Evolutionary conservation across 2,329 filamentous ascomycete species (phyloP), one percentile per base, ranked within the genome.

Genomic region (Colletotrichum scovillei): DNA sequence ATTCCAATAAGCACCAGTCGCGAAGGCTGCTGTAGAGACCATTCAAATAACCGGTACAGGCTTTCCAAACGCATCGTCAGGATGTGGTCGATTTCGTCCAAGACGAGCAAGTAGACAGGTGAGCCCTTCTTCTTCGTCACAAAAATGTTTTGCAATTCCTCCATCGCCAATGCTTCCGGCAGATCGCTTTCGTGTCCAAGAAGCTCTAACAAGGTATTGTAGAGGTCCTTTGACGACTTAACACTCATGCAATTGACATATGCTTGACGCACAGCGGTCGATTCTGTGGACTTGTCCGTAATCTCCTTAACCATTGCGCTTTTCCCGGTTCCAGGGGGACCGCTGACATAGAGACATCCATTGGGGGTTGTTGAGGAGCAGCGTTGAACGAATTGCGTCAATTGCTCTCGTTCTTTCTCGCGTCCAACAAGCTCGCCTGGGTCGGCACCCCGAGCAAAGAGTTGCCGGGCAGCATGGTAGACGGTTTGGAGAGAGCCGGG

Each of bases 191-290:
- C 87, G 68, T 92, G 87, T 14, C 88, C 88, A 69, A 92, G 86
- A 55, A 96, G 90, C 67, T 94, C 92, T 14, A 96, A 84, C 22
- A 99, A 86, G 24, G 92, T 95, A 75, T 89, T 88, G 82, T 97
- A 97, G 26, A 99, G 88, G 80, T 98, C 95, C 76, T 91, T 92
- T 2, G 95, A 94, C 42, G 92, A 94, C 79, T 97, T 97, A 83
- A 98, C 92, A 83, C 95, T 98, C 92, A 98, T 98, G 84, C 97
- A 99, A 81, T 99, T 99, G 87, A 99, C 89, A 79, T 95, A 96
- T 2, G 92, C 92, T 66, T 92, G 91, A 78, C 90, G 91, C 66
- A 97, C 86, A 4, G 85, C 82, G 19, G 88, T 84, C 42, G 85
- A 84, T 4, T 84, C 80, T 12, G 85, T 84, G 62, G 92, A 83